phyloP scores from a whole-genome alignment of 202 grass and related monocot species.

The Panicum hallii region DNA sequence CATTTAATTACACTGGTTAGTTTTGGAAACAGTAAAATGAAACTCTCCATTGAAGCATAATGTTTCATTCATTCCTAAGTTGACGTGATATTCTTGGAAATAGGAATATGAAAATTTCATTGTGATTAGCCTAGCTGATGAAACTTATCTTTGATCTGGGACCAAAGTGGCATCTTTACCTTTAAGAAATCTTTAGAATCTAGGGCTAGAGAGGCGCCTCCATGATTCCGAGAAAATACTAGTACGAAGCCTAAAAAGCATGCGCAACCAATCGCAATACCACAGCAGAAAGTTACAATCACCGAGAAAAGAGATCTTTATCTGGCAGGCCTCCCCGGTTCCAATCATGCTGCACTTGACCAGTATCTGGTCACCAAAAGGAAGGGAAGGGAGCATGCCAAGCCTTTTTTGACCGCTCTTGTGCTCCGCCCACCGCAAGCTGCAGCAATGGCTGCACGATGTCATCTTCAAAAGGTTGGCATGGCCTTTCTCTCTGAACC shows the following conservation, averaged over 20 bases:
- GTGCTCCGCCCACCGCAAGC: conserved; percentile 19
- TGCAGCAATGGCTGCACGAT: conserved; percentile 4
- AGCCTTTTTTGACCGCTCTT: conserved; percentile 52
- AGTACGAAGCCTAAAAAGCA: not conserved
- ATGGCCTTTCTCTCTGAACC: not conserved
- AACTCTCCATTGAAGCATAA: no score
- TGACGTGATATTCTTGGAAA: no score
- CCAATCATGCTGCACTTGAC: conserved; percentile 54
- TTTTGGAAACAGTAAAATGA: no score
- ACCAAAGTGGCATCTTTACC: not conserved
- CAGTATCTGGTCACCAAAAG: conserved; percentile 46
- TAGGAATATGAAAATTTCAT: no score
- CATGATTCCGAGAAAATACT: not conserved
- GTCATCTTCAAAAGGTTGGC: not conserved
- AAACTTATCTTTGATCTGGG: not conserved
- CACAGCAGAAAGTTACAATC: not conserved
- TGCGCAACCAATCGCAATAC: not conserved
- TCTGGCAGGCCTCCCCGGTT: conserved; percentile 27
- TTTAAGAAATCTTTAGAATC: not conserved
- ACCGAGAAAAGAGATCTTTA: conserved; percentile 27
- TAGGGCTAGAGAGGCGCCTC: not conserved
- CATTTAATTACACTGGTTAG: no score
- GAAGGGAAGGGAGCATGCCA: conserved; percentile 23
- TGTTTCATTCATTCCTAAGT: no score
- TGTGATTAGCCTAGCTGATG: no score